Conservation (phyloP, 129 eudicot genomes). For the Heracleum sosnowskyi region DNA sequence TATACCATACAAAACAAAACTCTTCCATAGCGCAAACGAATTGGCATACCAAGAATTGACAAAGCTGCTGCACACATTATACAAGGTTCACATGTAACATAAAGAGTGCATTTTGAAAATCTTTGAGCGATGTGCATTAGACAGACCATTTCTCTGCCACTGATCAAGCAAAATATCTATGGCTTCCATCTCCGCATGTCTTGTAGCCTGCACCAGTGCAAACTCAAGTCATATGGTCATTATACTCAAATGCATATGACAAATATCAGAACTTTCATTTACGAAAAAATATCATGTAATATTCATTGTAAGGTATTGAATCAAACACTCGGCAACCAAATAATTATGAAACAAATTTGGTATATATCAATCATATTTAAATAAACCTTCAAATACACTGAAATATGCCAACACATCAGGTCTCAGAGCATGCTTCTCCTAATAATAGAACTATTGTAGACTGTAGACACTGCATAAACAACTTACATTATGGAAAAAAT, state of each 20-base stretch:
- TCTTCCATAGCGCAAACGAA: neutral
- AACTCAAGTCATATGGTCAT: constrained; percentile 3
- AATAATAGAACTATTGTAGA: neutral
- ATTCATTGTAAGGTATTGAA: neutral
- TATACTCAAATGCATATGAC: neutral
- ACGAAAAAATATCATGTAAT: neutral
- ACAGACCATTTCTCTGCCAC: constrained; percentile 37
- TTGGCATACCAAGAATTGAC: constrained; percentile 56
- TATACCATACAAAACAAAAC: neutral
- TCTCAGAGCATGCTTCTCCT: neutral
- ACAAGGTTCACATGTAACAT: constrained; percentile 98
- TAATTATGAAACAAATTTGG: neutral
- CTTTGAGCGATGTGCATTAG: constrained; percentile 22
- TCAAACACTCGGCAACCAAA: neutral
- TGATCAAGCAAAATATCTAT: constrained; percentile 56
- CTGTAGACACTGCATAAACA: neutral
- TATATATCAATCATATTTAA: neutral
- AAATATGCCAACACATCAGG: neutral
- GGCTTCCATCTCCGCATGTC: constrained; percentile 91
- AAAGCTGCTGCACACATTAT: constrained; percentile 94
- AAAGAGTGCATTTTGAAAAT: constrained; percentile 67
- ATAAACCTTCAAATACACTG: neutral
- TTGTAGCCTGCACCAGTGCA: constrained; percentile 51
- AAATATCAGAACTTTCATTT: neutral
- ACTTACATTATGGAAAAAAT: no score